These are phyloP conservation scores for Neotropicomus parvogracilis DNA, from an alignment of 1,284 basidiomycete genomes.

Conservation along the genomic window DNA sequence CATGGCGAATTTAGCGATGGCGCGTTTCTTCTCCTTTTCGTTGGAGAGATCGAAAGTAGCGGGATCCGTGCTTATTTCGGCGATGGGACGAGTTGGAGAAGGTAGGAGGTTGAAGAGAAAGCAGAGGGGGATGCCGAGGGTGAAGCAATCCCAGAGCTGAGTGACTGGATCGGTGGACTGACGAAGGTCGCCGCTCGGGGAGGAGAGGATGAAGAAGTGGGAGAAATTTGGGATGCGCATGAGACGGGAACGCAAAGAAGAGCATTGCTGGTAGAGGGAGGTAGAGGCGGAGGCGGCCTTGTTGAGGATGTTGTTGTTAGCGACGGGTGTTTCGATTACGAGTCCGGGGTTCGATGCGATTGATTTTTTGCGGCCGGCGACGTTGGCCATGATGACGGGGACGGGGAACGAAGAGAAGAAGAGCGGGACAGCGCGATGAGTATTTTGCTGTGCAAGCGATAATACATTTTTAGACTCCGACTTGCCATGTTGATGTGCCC, in stretches of 20 bases:
- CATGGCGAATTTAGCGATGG: slow-evolving; percentile 77
- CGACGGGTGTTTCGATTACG: slow-evolving; percentile 69
- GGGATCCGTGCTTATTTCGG: slow-evolving; percentile 63
- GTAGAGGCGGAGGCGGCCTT: slow-evolving; percentile 77
- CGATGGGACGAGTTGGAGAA: slow-evolving; percentile 57
- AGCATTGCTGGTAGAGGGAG: slow-evolving; percentile 86
- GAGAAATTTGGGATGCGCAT: slow-evolving; percentile 71
- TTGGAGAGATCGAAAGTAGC: slow-evolving; percentile 64
- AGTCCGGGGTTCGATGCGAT: slow-evolving; percentile 63
- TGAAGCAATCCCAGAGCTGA: slow-evolving; percentile 92
- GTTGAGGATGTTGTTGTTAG: slow-evolving; percentile 80
- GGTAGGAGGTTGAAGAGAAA: slow-evolving; percentile 93
- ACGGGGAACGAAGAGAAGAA: not conserved
- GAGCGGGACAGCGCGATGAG: slow-evolving; percentile 1
- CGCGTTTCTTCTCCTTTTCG: slow-evolving; percentile 74
- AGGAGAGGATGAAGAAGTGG: slow-evolving; percentile 62
- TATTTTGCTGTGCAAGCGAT: slow-evolving; percentile 20
- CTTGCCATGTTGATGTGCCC: slow-evolving; percentile 24
- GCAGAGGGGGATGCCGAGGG: slow-evolving; percentile 90
- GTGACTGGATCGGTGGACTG: slow-evolving; percentile 84
- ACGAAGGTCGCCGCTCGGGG: slow-evolving; percentile 52
- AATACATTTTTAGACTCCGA: slow-evolving; percentile 34
- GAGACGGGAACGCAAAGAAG: slow-evolving; percentile 67
- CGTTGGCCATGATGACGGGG: slow-evolving; percentile 52
- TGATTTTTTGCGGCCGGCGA: slow-evolving; percentile 79